A percentile compares a stretch with the other conserved stretches of the same genome.
Conservation (phyloP, 1,284 basidiomycete genomes). For the Irpex sp. region DNA sequence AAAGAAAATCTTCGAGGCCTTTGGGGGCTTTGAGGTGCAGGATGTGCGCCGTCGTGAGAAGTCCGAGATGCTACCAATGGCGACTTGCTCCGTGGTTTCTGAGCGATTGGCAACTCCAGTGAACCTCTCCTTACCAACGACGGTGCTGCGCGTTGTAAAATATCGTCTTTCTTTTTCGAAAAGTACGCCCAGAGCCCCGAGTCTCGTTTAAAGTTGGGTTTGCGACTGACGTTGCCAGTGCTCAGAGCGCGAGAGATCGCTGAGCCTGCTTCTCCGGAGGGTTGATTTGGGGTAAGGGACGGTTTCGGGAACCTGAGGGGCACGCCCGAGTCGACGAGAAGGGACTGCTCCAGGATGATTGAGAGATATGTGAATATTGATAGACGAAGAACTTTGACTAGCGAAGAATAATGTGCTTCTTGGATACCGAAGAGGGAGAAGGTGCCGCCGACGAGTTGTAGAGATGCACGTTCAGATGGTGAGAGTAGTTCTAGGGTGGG, state of each 20-base stretch:
- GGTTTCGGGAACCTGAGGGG: constrained; percentile 40
- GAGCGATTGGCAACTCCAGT: constrained; percentile 31
- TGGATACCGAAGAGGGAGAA: constrained; percentile 51
- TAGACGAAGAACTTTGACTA: constrained; percentile 49
- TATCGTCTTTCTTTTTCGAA: constrained; percentile 36
- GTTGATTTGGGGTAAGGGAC: background rate
- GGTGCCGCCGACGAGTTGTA: constrained; percentile 53
- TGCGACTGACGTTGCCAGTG: constrained; percentile 19
- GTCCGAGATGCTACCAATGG: background rate
- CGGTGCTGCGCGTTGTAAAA: constrained; percentile 31
- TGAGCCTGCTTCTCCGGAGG: constrained; percentile 14
- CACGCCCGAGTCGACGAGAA: constrained; percentile 50
- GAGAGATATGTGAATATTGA: constrained; percentile 56
- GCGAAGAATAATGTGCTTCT: constrained; percentile 36
- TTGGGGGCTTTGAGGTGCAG: constrained; percentile 11
- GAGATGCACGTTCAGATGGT: background rate
- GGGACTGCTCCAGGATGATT: constrained; percentile 56
- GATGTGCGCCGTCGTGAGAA: background rate
- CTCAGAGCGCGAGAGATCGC: constrained; percentile 18
- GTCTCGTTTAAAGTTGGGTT: constrained; percentile 23
- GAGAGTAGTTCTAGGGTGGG: background rate
- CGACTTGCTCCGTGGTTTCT: constrained; percentile 1
- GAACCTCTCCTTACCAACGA: constrained; percentile 31
- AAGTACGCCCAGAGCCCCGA: constrained; percentile 39
- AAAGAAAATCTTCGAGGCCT: constrained; percentile 46